A percentile compares a stretch with the other conserved stretches of the same genome.
phyloP scores from a whole-genome alignment of 805 yeast species.

The Scheffersomyces coipomensis region DNA sequence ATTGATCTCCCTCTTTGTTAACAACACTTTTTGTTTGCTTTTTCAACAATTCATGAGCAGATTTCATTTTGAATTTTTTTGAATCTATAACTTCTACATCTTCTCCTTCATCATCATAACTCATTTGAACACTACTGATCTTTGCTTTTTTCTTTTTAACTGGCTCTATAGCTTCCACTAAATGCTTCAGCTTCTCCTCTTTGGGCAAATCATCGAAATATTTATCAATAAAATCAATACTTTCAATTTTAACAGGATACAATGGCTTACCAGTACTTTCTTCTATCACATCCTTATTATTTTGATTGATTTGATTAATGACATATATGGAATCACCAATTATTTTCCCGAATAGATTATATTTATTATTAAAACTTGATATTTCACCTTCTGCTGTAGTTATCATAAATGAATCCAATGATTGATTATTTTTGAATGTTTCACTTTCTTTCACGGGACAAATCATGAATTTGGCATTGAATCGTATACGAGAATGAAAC shows the following conservation, averaged over 20 bases:
- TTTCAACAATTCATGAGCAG: conserved; percentile 36
- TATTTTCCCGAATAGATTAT: conserved; percentile 55
- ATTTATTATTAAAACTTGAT: conserved; percentile 41
- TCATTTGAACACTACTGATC: conserved; percentile 22
- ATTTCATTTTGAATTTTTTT: conserved; percentile 31
- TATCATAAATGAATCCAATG: conserved; percentile 28
- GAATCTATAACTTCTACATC: conserved; percentile 25
- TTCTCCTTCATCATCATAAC: conserved; percentile 29
- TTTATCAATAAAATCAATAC: conserved; percentile 41
- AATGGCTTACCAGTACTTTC: conserved; percentile 38
- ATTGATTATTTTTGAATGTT: conserved; percentile 14
- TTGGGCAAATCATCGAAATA: conserved; percentile 46
- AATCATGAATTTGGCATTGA: conserved; percentile 51
- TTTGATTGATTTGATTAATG: conserved; percentile 47
- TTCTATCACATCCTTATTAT: conserved; percentile 40
- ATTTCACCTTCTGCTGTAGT: conserved; percentile 1
- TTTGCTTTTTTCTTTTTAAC: conserved; percentile 12
- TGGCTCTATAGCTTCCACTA: conserved; percentile 4
- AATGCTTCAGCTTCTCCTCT: neutral
- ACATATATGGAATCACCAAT: conserved; percentile 55
- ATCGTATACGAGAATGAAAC: conserved; percentile 49
- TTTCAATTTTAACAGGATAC: conserved; percentile 48
- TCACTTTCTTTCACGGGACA: conserved; percentile 44
- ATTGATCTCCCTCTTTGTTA: neutral
- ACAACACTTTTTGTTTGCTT: neutral